Conservation (phyloP, 2,329 filamentous ascomycete species). For the Cladorrhinum sp. region DNA sequence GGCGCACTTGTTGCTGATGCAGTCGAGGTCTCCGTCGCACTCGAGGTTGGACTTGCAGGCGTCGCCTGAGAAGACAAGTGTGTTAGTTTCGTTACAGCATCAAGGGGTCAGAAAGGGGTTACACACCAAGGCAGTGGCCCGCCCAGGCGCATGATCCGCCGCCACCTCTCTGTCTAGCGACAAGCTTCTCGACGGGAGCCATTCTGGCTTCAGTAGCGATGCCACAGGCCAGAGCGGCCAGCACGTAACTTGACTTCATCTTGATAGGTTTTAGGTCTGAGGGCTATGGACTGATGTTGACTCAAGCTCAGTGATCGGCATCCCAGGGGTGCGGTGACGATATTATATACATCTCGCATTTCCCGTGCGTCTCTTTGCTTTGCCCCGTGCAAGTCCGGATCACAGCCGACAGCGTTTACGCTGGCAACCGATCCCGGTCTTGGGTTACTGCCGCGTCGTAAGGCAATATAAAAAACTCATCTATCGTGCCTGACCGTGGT, state of each 20-base stretch:
- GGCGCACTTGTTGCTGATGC: slow-evolving; percentile 14
- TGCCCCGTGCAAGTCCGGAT: not conserved
- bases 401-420: no score
- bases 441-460: not conserved
- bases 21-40: slow-evolving; percentile 21
- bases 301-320: not conserved
- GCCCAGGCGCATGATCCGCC: slow-evolving; percentile 13
- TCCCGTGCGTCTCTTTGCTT: not conserved
- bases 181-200: not conserved
- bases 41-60: slow-evolving; percentile 21
- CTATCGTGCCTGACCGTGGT: not conserved
- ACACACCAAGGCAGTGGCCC: slow-evolving; percentile 19
- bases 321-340: not conserved
- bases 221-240: slow-evolving; percentile 4
- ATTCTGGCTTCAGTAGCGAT: slow-evolving; percentile 1
- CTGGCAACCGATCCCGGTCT: not conserved
- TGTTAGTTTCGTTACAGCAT: not conserved
- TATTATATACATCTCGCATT: not conserved
- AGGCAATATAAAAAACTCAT: not conserved
- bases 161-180: slow-evolving; percentile 5
- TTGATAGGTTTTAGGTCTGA: not conserved
- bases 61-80: slow-evolving; percentile 13
- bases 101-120: not conserved
- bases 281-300: not conserved
- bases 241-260: slow-evolving; percentile 18